Base-by-base conservation (phyloP, 177 flowering plant genomes). In the Vitis hybrid region DNA sequence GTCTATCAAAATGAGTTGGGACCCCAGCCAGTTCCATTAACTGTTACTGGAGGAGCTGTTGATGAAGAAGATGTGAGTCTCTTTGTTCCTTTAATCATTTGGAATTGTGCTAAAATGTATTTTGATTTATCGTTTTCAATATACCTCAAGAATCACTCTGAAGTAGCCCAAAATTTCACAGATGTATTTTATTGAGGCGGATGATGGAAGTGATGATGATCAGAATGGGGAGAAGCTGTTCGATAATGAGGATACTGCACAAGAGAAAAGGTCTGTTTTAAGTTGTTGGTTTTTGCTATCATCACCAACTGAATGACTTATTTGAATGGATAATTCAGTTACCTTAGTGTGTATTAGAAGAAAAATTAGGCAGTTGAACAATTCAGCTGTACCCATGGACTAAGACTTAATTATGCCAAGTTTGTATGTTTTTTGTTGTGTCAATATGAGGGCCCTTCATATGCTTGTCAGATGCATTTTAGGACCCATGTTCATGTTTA, bases 1-100 rank as follows among this genome's bases (percentile, higher is more conserved):
- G 74, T 88, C 18, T 94, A 88, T 67, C 76, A 65, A 72, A 75
- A 79, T 61, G 98, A 95, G 80, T 77, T 95, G 86, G 94, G 90
- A 28, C 99, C 99, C 70, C 68, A 83, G 73, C 98, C 97, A 51
- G 90, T 95, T 77, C 99, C 99, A 28, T 65, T 88, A 70, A 88
- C 82, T 70, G 95, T 90, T 78, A 75, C 78, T 62, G 90, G 92
- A 22, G 85, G 84, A 77, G 80, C 18, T 61, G 55, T 94, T 68
- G 83, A 82, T 74, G 99, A 95, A 70, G 98, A 95, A 77, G 89
- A 94, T 69, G 98, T 93, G 65, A 86, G 97, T 79, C 0, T 62
- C 72, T 59, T 57, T 12, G 68, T 65, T 38, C 20, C 24, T 60
- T 59, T n/a, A 22, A 56, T 66, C 33, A 4, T 22, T 24, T 18